These are phyloP conservation scores for Aspergillus pseudoglaucus DNA, from an alignment of 2,329 filamentous ascomycete genomes.

Conservation along the genomic window DNA sequence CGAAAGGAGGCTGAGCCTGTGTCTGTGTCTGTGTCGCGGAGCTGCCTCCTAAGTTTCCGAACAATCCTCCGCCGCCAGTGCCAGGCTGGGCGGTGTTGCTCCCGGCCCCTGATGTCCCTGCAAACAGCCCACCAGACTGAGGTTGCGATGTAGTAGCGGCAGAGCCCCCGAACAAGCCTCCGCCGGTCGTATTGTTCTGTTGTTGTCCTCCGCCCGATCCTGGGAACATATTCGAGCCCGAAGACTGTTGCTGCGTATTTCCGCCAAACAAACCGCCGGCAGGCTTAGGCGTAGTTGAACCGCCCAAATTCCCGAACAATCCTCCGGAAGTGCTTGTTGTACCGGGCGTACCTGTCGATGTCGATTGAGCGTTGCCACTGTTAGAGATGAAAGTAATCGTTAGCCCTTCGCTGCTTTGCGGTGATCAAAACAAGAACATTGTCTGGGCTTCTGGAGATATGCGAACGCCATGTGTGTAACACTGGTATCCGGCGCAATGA, in stretches of 20 bases:
- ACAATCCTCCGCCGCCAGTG: constrained; percentile 24
- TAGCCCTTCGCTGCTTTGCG: constrained; percentile 5
- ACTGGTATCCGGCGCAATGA: too few species aligned
- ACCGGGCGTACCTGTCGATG: constrained; percentile 21
- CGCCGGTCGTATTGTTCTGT: constrained; percentile 19
- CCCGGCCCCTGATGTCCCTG: constrained; percentile 9
- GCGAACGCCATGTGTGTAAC: background rate
- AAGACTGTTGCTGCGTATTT: constrained; percentile 21
- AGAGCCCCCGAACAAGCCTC: constrained; percentile 24
- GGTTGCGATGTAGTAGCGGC: constrained; percentile 25
- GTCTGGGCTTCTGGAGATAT: background rate
- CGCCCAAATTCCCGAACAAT: constrained; percentile 25
- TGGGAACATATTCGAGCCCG: constrained; percentile 29
- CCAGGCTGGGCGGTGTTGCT: constrained; percentile 17
- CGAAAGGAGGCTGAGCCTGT: constrained; percentile 30
- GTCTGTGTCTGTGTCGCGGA: constrained; percentile 28
- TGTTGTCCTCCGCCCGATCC: constrained; percentile 21
- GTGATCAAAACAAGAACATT: background rate
- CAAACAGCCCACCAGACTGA: constrained; percentile 21
- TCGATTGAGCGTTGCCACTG: constrained; percentile 26
- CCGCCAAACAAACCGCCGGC: constrained; percentile 27
- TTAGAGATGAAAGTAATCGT: constrained; percentile 6
- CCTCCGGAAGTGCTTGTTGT: constrained; percentile 22
- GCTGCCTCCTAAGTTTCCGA: constrained; percentile 22
- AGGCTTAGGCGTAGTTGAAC: constrained; percentile 25